Evolutionary conservation across 306 rosid genomes (phyloP).

Genomic region (Begonia masoniana): DNA sequence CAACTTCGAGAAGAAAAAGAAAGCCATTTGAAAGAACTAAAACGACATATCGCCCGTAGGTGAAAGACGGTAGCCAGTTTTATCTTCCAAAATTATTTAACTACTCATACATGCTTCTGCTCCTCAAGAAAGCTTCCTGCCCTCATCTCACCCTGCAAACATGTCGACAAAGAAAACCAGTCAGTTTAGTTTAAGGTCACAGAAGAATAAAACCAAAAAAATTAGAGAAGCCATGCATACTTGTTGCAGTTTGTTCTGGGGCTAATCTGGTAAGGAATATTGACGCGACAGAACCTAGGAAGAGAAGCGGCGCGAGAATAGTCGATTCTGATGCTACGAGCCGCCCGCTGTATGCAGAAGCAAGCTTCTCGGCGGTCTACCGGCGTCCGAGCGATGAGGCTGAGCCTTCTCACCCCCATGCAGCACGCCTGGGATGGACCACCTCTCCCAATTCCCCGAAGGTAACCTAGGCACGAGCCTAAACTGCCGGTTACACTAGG

Average conservation of each 20-base stretch:
- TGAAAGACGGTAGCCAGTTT: too few relatives aligned
- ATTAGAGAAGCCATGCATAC: background rate
- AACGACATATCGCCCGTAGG: too few relatives aligned
- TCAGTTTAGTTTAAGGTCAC: background rate
- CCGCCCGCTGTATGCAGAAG: background rate
- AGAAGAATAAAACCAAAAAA: background rate
- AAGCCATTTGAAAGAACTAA: too few relatives aligned
- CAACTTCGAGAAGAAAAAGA: too few relatives aligned
- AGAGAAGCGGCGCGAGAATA: background rate
- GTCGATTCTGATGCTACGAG: background rate
- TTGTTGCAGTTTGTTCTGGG: slow-evolving; percentile 1
- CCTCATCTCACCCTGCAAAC: background rate
- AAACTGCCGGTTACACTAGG: slow-evolving; percentile 9
- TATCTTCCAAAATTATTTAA: too few relatives aligned
- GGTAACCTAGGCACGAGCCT: background rate
- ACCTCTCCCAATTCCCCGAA: background rate
- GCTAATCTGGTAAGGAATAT: slow-evolving; percentile 4
- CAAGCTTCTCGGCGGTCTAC: background rate
- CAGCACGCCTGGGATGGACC: background rate
- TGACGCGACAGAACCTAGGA: background rate
- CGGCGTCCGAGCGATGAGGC: background rate
- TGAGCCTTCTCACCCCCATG: slow-evolving; percentile 1
- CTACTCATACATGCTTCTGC: too few relatives aligned
- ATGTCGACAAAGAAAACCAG: background rate
- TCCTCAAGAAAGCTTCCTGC: too few relatives aligned